Conservation (phyloP, 495 filamentous ascomycete species). For the Apodospora peruviana region DNA sequence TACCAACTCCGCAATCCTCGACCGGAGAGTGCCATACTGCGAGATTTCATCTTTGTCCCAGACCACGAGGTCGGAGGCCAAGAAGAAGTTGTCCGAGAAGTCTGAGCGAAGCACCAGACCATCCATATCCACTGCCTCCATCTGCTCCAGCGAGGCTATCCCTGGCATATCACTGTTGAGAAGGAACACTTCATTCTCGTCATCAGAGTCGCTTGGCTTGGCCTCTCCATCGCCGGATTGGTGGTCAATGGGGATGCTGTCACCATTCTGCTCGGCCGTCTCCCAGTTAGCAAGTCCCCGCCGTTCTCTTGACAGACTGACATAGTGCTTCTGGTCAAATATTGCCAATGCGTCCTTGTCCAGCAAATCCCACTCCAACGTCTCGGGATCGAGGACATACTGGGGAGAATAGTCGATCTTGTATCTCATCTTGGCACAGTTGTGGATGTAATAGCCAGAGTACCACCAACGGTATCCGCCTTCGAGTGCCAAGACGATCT, state of each 20-base stretch:
- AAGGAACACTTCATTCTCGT: conserved; percentile 41
- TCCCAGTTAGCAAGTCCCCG: conserved; percentile 3
- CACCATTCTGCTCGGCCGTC: conserved; percentile 26
- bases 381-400: conserved; percentile 77
- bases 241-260: conserved; percentile 15
- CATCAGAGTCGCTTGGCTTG: conserved; percentile 3
- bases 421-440: conserved; percentile 57
- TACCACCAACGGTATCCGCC: conserved; percentile 60
- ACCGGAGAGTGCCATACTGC: conserved; percentile 53
- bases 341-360: conserved; percentile 58
- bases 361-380: conserved; percentile 67
- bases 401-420: conserved; percentile 84
- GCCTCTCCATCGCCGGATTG: neutral
- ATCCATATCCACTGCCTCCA: conserved; percentile 59
- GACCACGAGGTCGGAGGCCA: conserved; percentile 50
- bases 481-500: conserved; percentile 75
- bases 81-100: conserved; percentile 21
- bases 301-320: conserved; percentile 57
- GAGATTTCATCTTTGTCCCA: conserved; percentile 59
- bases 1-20: conserved; percentile 67
- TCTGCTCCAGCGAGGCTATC: conserved; percentile 57
- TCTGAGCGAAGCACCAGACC: conserved; percentile 35
- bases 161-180: conserved; percentile 74
- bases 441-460: conserved; percentile 48
- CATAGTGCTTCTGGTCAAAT: conserved; percentile 62